These are phyloP conservation scores for Tulasnella sp. DNA, from an alignment of 768 basidiomycete species.

Conservation along the genomic window DNA sequence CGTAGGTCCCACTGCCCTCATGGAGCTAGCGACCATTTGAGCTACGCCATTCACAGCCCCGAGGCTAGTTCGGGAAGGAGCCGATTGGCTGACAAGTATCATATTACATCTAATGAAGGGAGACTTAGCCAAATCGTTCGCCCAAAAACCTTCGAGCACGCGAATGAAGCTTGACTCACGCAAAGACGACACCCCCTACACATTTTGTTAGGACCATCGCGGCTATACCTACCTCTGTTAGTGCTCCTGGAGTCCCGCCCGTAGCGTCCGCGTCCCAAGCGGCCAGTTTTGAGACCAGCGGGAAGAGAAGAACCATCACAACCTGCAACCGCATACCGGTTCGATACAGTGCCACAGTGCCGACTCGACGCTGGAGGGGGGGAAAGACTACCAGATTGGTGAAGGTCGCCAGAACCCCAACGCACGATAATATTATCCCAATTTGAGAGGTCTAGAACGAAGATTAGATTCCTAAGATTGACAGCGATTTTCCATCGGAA, in stretches of 20 bases:
- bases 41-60: conserved; percentile 29
- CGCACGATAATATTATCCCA: conserved; percentile 22
- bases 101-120: conserved; percentile 25
- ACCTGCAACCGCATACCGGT: conserved; percentile 19
- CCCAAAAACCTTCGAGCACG: not conserved
- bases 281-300: conserved; percentile 8
- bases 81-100: conserved; percentile 26
- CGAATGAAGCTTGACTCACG: not conserved
- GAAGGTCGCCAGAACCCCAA: conserved; percentile 27
- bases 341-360: conserved; percentile 22
- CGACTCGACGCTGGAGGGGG: conserved; percentile 20
- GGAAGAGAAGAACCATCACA: conserved; percentile 25
- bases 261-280: not conserved
- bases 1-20: conserved; percentile 25
- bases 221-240: conserved; percentile 3
- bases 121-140: not conserved
- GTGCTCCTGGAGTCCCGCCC: not conserved
- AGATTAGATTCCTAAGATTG: not conserved
- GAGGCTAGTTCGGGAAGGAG: conserved; percentile 24
- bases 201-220: conserved; percentile 1
- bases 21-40: conserved; percentile 27
- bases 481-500: not conserved
- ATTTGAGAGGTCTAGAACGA: conserved; percentile 26
- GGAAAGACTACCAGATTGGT: conserved; percentile 27
- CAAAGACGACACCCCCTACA: conserved; percentile 2